Base-by-base conservation (phyloP, 371 early-diverging fungal genomes). In the Lichtheimia ornata region DNA sequence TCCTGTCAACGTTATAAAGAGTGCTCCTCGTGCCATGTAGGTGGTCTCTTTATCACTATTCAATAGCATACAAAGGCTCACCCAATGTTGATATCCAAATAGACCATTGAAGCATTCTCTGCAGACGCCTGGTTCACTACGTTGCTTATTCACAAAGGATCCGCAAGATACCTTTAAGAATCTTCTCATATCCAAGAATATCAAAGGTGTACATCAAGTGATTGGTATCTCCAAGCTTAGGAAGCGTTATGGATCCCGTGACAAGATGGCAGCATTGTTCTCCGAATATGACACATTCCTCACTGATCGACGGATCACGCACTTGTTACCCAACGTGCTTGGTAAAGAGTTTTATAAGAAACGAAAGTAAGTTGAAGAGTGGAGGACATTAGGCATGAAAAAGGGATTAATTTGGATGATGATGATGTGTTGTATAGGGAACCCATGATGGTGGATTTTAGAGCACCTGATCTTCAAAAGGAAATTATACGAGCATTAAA, bases 101-200 rank as follows among this genome's bases (percentile, higher is more conserved):
- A 81, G 81, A 59, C 66, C 65, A 20, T 61, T 81, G 47, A 74
- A 76, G 41, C 78, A 81, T 58, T 67, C 76, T 3, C 55, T 73
- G 41, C 76, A 76, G 50, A 55, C 62, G 50, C 65, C 74, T 7
- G 76, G 70, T 14, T 66, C 76, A 1, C 72, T 62, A 44, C 69
- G 97, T 13, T 95, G 96, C 68, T 68, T 97, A 58, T 84, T 96
- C 62, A 90, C 90, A 24, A 94, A 92, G 74, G 93, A 91, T 59
- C 89, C 92, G n/a, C 89, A 92, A 69, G 71, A 83, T 59, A 83
- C 84, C 13, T 87, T 75, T 73, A 89, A 94, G 63, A 86, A 91
- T 24, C 64, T 88, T 51, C 72, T 96, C 27, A 72, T 72, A 56
- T 67, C 75, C 17, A 86, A 89, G 63, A 73, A 82, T 25, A 79